Conservation (phyloP, 306 rosid genomes). For the Dicorynia guianensis region DNA sequence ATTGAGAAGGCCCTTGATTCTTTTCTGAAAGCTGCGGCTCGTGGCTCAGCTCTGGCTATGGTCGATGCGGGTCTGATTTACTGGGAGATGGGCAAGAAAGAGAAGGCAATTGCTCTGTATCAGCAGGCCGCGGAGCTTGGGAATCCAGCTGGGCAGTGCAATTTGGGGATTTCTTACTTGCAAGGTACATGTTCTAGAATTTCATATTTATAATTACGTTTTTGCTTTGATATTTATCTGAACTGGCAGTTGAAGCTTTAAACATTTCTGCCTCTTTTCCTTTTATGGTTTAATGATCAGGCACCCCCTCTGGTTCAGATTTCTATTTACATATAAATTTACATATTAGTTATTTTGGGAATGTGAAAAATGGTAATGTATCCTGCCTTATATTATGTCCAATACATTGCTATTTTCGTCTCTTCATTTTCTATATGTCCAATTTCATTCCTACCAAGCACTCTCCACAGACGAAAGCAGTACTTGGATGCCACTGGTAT, state of each 20-base stretch:
- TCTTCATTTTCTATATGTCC: background rate
- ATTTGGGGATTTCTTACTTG: conserved; percentile 81
- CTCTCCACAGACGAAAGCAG: too few species aligned
- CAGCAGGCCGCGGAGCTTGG: conserved; percentile 72
- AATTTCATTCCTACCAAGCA: background rate
- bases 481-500: too few species aligned
- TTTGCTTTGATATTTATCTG: too few species aligned
- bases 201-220: background rate
- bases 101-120: conserved; percentile 63
- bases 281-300: background rate
- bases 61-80: conserved; percentile 87
- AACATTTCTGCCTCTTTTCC: background rate
- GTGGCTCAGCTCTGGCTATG: conserved; percentile 81
- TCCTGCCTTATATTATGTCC: conserved; percentile 3
- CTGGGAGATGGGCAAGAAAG: conserved; percentile 75
- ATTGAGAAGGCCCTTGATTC: conserved; percentile 71
- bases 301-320: background rate
- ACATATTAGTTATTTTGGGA: background rate
- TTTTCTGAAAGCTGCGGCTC: conserved; percentile 72
- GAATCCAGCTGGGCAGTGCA: conserved; percentile 79
- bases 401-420: background rate
- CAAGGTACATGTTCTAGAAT: conserved; percentile 56
- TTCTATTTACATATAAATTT: background rate
- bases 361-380: background rate
- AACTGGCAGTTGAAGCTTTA: background rate